Evolutionary conservation across 73 alveolate genomes (phyloP), one percentile per base, ranked within the genome.

Genomic region (Tetrahymena borealis): DNA sequence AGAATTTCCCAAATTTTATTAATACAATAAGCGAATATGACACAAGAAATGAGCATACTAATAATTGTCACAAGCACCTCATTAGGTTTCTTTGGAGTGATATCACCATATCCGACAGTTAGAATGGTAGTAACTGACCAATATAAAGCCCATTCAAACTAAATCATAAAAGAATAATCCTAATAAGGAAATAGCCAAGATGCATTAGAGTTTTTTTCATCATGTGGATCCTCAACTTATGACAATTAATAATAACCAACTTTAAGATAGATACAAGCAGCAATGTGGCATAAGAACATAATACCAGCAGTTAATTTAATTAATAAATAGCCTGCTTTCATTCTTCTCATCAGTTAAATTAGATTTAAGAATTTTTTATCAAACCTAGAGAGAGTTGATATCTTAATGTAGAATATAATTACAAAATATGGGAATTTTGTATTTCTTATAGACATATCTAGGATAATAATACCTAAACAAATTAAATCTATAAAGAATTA

Each of bases 91-190:
- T 78, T 85, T 10, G 95, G 95, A 85, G 93, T 85, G 0, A 93
- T 91, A 93, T 93, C 95, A 32, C 95, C 95, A 93, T 93, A 93
- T 32, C 95, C 95, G 6, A 93, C 95, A 20, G 95, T 79, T 12
- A 85, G 35, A 91, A 93, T 93, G 0, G 95, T 93, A 8, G 95
- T 93, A 20, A 85, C 93, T 37, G 95, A 93, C 95, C 95, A 93
- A 93, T 93, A 93, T 35, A 93, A 93, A 7, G 95, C 85, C 85
- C 85, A 60, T 60, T 24, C n/a, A 6, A 60, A 60, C 16, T 60
- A 60, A 60, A 60, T 60, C n/a, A 60, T 24, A 28, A 60, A 60
- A 60, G 85, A 35, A 18, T 60, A 13, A 15, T 60, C 28, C 35
- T 15, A 13, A 60, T 60, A 60, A 60, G 85, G 85, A 2, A 1